Evolutionary conservation across 1,284 basidiomycete species (phyloP).

Genomic region (Amylostereum areolatum): DNA sequence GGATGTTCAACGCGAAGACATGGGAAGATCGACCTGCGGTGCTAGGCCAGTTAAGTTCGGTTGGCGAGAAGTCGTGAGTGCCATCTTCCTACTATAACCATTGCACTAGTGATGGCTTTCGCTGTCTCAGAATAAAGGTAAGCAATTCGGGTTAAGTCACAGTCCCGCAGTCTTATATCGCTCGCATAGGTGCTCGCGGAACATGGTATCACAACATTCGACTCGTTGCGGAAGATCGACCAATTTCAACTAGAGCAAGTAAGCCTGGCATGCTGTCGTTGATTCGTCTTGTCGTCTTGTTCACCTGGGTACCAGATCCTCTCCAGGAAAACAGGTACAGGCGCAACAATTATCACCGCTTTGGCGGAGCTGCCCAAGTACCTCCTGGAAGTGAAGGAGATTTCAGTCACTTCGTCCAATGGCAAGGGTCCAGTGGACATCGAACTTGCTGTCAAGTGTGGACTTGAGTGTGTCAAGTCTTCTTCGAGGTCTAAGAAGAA

Average conservation of each 20-base stretch:
- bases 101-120: too few relatives aligned
- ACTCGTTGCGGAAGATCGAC: constrained; percentile 47
- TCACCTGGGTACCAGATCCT: constrained; percentile 44
- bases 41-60: constrained; percentile 71
- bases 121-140: constrained; percentile 47
- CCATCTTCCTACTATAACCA: too few relatives aligned
- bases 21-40: constrained; percentile 83
- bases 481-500: constrained; percentile 40
- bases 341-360: constrained; percentile 55
- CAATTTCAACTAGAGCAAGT: constrained; percentile 61
- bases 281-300: neutral
- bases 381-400: constrained; percentile 42
- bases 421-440: constrained; percentile 52
- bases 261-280: constrained; percentile 10
- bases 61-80: constrained; percentile 81
- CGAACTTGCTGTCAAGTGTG: constrained; percentile 55
- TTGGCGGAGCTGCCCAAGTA: constrained; percentile 65
- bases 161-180: neutral
- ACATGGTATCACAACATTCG: constrained; percentile 61
- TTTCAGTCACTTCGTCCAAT: constrained; percentile 30
- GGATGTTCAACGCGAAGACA: constrained; percentile 70
- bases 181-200: constrained; percentile 60
- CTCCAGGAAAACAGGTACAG: constrained; percentile 70
- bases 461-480: constrained; percentile 23
- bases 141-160: neutral